phyloP scores from a whole-genome alignment of 179 eudicot species.

The Pouteria campechiana region DNA sequence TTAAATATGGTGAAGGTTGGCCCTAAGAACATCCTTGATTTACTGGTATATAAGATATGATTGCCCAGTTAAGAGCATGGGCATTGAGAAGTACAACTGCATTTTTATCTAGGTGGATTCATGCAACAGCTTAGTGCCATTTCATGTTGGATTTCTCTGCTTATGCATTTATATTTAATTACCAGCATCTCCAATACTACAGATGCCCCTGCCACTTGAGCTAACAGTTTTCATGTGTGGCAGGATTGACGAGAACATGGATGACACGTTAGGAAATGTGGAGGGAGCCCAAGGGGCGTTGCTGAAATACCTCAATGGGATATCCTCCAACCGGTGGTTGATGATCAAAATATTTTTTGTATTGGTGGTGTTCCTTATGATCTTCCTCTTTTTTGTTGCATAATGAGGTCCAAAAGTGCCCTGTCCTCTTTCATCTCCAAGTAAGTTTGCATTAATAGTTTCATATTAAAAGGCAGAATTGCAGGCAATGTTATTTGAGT shows the following conservation, averaged over 20 bases:
- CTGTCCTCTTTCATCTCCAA: too few species aligned
- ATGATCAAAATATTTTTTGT: constrained; percentile 98
- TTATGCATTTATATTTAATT: background rate
- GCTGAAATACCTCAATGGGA: constrained; percentile 77
- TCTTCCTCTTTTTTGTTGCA: constrained; percentile 91
- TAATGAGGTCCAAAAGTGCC: too few species aligned
- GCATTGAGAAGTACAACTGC: too few species aligned
- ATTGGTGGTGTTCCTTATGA: constrained; percentile 75
- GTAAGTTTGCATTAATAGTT: too few species aligned
- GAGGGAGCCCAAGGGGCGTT: constrained; percentile 87
- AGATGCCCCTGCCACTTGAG: background rate
- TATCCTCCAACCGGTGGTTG: constrained; percentile 95
- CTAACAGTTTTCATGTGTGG: background rate
- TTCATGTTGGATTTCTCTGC: background rate
- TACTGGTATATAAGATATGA: too few species aligned
- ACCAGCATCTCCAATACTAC: background rate
- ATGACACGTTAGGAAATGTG: constrained; percentile 75
- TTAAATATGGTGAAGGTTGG: too few species aligned
- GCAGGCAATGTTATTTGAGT: too few species aligned
- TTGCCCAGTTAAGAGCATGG: too few species aligned
- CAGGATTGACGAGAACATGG: constrained; percentile 99
- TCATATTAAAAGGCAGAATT: too few species aligned
- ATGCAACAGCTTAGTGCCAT: background rate
- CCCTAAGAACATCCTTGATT: too few species aligned
- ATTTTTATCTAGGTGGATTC: too few species aligned